Percentiles rank a stretch among this genome's conserved stretches.
Conservation (phyloP, 495 filamentous ascomycete genomes). For the Achaetomiella virescens region DNA sequence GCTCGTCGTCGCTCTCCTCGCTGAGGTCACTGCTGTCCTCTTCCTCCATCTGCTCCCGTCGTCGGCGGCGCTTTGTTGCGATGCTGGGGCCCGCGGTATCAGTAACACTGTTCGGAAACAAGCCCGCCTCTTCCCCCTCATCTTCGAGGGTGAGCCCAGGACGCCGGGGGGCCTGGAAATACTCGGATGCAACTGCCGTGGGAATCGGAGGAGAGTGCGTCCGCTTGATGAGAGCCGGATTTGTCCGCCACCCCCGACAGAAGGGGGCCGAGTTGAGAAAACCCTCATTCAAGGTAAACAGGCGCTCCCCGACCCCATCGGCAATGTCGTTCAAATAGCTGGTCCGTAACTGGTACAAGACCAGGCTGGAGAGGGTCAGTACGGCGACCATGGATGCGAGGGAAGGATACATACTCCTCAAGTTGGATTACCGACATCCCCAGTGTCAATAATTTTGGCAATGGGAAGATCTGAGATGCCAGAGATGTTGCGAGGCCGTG, state of each 20-base stretch:
- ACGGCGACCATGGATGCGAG: background rate
- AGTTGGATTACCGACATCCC: slow-evolving; percentile 91
- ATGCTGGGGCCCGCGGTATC: slow-evolving; percentile 66
- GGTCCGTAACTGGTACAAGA: slow-evolving; percentile 86
- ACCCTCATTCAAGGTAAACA: slow-evolving; percentile 86
- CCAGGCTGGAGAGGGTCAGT: slow-evolving; percentile 54
- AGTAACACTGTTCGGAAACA: slow-evolving; percentile 67
- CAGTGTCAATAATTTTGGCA: background rate
- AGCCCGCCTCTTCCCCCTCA: slow-evolving; percentile 74
- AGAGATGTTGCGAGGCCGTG: too few species aligned
- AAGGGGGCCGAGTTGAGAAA: slow-evolving; percentile 88
- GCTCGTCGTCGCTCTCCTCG: slow-evolving; percentile 92
- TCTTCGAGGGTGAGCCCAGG: slow-evolving; percentile 55
- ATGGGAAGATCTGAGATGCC: too few species aligned
- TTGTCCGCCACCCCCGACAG: slow-evolving; percentile 87
- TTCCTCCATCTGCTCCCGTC: slow-evolving; percentile 78
- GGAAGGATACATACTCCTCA: slow-evolving; percentile 70
- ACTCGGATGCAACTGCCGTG: slow-evolving; percentile 81
- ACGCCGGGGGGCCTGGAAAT: slow-evolving; percentile 70
- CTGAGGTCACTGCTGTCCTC: slow-evolving; percentile 96
- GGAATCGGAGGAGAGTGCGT: slow-evolving; percentile 96
- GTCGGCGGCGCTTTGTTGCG: slow-evolving; percentile 49
- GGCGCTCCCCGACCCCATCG: slow-evolving; percentile 91
- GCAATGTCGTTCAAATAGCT: slow-evolving; percentile 85
- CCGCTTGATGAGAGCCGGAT: slow-evolving; percentile 71